A percentile compares a stretch with the other conserved stretches of the same genome.
Evolutionary conservation across 192 early-diverging fungal species (phyloP).

Genomic region (Phlyctochytrium arcticum): DNA sequence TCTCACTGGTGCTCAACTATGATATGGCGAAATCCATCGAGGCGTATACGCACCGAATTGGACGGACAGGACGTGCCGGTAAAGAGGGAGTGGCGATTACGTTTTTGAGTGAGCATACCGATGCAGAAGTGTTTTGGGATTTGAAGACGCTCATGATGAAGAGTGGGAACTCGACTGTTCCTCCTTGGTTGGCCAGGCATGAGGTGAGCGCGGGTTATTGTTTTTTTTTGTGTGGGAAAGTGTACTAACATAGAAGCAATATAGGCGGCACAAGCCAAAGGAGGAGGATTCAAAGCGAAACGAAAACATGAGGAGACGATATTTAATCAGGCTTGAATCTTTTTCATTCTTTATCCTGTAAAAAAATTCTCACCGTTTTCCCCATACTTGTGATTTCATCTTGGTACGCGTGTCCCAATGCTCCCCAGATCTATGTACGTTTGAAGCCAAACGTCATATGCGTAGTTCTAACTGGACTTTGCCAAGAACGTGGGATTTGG

Average conservation of each 20-base stretch:
- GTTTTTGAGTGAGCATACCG: slow-evolving; percentile 73
- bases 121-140: slow-evolving; percentile 87
- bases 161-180: slow-evolving; percentile 70
- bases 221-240: too few relatives aligned
- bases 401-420: too few relatives aligned
- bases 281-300: slow-evolving; percentile 55
- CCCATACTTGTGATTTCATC: too few relatives aligned
- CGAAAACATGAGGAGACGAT: slow-evolving; percentile 44
- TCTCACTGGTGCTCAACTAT: slow-evolving; percentile 93
- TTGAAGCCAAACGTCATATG: too few relatives aligned
- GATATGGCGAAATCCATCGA: slow-evolving; percentile 99
- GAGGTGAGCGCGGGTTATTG: slow-evolving; percentile 20
- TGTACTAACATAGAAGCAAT: not conserved
- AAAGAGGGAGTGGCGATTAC: slow-evolving; percentile 84
- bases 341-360: not conserved
- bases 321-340: slow-evolving; percentile 17
- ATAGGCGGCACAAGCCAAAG: slow-evolving; percentile 76
- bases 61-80: slow-evolving; percentile 98
- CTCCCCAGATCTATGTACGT: too few relatives aligned
- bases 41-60: slow-evolving; percentile 98
- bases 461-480: too few relatives aligned
- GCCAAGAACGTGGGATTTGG: too few relatives aligned
- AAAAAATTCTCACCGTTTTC: not conserved
- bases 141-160: slow-evolving; percentile 71
- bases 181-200: slow-evolving; percentile 81